Evolutionary conservation across 805 yeast genomes (phyloP), one percentile per base, ranked within the genome.

Genomic region (Teunomyces stri): DNA sequence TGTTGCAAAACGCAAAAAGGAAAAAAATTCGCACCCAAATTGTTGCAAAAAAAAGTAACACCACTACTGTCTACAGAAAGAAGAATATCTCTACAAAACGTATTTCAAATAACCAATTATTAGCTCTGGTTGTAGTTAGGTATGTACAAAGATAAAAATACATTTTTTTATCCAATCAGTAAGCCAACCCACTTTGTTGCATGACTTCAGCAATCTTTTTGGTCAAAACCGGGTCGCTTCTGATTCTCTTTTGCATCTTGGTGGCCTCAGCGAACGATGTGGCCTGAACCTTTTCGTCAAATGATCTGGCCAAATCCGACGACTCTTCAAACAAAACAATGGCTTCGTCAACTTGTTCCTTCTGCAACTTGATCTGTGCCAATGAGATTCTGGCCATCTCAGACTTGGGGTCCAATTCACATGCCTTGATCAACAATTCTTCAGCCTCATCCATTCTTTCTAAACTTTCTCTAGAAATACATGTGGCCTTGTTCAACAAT

Each of bases 211-310:
- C 76, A 54, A 87, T 80, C 68, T 82, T 85, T 31, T 72, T 70
- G 57, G 80, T 76, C 63, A 86, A 75, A 21, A 76, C 68, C 36
- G 89, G 88, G 62, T 87, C 94, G 45, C 76, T 69, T 69, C 78
- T 82, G 58, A 94, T 81, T 62, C 85, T 82, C 62, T 83, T 72
- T 76, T 94, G 99, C 72, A 90, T 82, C 67, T 87, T 87, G 43
- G 96, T 83, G 53, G 97, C 97, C 72, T 89, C 97, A 50, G 92
- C 91, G 59, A 88, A 87, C 15, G 94, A 85, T 52, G 89, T 84
- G 47, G 96, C 94, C 73, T 89, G 97, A 46, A 87, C 76, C 73
- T 89, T 87, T 72, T 92, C 98, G 50, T 85, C 89, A 44, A 81
- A 76, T 43, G 87, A 79, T 79, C 98, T 85, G 18, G 96, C 86